phyloP scores from a whole-genome alignment of 139 green algal species.

The Haematococcus sp. region DNA sequence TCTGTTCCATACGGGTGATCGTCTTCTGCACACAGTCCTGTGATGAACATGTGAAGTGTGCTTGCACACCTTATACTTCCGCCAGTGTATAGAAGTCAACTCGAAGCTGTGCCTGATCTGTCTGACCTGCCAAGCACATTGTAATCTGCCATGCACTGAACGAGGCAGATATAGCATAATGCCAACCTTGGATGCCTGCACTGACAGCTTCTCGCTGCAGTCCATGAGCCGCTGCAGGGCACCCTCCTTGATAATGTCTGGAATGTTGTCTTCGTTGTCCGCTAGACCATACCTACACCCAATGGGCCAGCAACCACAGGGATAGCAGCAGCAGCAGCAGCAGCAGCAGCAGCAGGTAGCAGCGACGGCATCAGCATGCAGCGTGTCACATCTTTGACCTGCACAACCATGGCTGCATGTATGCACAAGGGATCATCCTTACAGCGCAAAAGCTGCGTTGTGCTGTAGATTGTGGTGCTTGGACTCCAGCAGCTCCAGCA shows the following conservation, averaged over 20 bases:
- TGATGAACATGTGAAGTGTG: background rate
- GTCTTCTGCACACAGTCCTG: conserved; percentile 97
- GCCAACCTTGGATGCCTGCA: conserved; percentile 30
- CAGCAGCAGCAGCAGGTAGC: too few species aligned
- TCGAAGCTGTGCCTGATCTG: too few species aligned
- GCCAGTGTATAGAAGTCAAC: too few species aligned
- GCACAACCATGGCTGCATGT: background rate
- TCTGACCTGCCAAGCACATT: too few species aligned
- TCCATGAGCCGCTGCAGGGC: conserved; percentile 63
- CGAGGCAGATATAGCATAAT: too few species aligned
- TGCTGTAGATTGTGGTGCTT: conserved; percentile 75
- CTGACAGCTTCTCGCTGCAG: conserved; percentile 68
- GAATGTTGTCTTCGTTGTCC: conserved; percentile 97
- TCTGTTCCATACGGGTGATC: conserved; percentile 90
- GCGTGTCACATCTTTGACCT: too few species aligned
- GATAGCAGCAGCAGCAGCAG: background rate
- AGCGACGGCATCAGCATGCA: too few species aligned
- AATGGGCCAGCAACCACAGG: background rate
- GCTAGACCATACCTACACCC: conserved; percentile 84
- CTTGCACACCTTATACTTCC: background rate
- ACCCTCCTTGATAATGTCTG: conserved; percentile 82
- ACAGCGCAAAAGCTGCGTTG: conserved; percentile 57
- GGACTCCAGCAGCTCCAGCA: conserved; percentile 91
- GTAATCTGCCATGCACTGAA: too few species aligned
- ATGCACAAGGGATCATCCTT: background rate